phyloP scores from a whole-genome alignment of 441 rosid genomes.

The Theobroma grandiflorum region DNA sequence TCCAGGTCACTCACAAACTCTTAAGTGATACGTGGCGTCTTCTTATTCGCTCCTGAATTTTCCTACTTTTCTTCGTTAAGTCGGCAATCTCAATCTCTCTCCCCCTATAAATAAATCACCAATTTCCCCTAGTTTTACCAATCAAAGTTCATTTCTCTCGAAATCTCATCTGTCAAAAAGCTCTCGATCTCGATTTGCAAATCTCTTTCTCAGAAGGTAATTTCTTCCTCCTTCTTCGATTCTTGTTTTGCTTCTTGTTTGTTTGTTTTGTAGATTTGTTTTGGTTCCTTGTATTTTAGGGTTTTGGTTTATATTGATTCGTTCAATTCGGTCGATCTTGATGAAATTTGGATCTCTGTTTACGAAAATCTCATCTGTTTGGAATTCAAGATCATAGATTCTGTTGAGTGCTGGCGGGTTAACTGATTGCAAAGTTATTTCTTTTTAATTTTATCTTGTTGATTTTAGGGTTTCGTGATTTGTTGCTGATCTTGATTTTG shows the following conservation, averaged over 20 bases:
- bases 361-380: background rate
- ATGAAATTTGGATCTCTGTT: background rate
- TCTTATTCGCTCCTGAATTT: background rate
- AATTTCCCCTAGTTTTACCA: too few species aligned
- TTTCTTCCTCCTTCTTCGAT: background rate
- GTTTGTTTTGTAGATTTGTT: background rate
- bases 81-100: background rate
- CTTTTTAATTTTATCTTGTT: background rate
- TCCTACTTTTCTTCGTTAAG: background rate
- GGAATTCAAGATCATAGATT: too few species aligned
- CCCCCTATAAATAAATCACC: slow-evolving; percentile 1
- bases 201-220: background rate
- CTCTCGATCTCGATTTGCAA: background rate
- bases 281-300: background rate
- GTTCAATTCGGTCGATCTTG: background rate
- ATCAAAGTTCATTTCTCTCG: background rate
- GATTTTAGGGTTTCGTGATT: background rate
- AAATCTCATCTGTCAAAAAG: too few species aligned
- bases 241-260: background rate
- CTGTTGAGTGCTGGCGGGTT: background rate
- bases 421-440: background rate
- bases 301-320: background rate
- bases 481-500: background rate
- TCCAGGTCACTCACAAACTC: background rate
- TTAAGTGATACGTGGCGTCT: background rate